Evolutionary conservation across 306 rosid genomes (phyloP), one percentile per base, ranked within the genome.

Genomic region (Sicyos baderoa): DNA sequence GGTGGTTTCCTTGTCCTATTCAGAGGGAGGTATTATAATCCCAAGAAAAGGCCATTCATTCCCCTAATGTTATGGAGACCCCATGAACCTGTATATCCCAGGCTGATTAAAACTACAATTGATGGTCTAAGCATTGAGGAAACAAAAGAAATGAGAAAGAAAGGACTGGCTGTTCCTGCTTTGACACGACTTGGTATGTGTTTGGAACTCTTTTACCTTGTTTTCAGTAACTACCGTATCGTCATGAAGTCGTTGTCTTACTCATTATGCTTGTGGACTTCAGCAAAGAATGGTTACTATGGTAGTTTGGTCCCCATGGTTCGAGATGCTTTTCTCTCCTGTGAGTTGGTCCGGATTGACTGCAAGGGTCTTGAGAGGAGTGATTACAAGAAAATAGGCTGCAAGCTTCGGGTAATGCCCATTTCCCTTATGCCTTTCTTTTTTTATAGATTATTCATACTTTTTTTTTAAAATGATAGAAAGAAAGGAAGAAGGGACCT

Each of bases 41-140:
- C 82, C 37, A 88, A 77, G 78, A 85, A 80, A 73, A 79, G 94
- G 85, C 96, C 97, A 56, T 74, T 71, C 54, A 81, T 89, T 82
- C 99, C 99, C 56, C 73, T 86, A 62, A 93, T 90, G 99, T 76
- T 93, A 80, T 93, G 99, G 99, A 89, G 79, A 77, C 97, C 99
- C 54, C 91, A 88, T 48, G 97, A 88, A 64, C 97, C 97, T 16
- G 63, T 89, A 42, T 93, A 87, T 82, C 98, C 97, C 37, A 90
- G 90, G 81, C 79, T 93, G 79, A 85, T 90, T 60, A 93, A 88
- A 82, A 82, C 96, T 68, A 88, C 97, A 45, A 88, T 93, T 17
- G 94, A 86, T 61, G 98, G 96, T 71, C 81, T 93, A 76, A 87
- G 83, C 76, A 84, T 89, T 47, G 83, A 78, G 53, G 98, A 89